These are phyloP conservation scores for Nakazawaea siamensis DNA, from an alignment of 805 yeast genomes.

Conservation along the genomic window DNA sequence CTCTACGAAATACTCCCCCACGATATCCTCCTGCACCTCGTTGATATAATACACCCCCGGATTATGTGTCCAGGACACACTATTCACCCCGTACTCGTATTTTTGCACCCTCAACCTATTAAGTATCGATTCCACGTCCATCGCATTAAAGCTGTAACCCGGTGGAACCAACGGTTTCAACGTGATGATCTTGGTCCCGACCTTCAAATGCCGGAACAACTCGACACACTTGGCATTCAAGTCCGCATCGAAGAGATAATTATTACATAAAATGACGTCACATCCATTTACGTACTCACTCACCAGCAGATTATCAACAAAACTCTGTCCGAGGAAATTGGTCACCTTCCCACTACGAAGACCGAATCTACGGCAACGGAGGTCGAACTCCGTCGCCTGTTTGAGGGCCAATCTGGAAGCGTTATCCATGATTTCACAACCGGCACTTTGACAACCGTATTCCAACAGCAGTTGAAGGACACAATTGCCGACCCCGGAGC, in stretches of 20 bases:
- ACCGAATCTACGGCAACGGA: slow-evolving; percentile 58
- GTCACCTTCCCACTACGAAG: slow-evolving; percentile 46
- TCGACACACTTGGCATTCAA: slow-evolving; percentile 62
- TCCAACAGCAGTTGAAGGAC: slow-evolving; percentile 84
- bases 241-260: slow-evolving; percentile 73
- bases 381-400: slow-evolving; percentile 51
- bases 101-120: slow-evolving; percentile 59
- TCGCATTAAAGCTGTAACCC: slow-evolving; percentile 55
- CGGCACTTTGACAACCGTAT: slow-evolving; percentile 76
- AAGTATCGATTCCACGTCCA: slow-evolving; percentile 46
- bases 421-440: slow-evolving; percentile 83
- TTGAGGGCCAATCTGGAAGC: slow-evolving; percentile 61
- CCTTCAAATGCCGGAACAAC: slow-evolving; percentile 52
- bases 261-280: slow-evolving; percentile 72
- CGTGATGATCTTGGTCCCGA: slow-evolving; percentile 74
- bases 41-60: slow-evolving; percentile 75
- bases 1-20: slow-evolving; percentile 23
- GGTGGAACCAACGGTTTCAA: slow-evolving; percentile 74
- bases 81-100: slow-evolving; percentile 53
- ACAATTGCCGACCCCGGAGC: slow-evolving; percentile 94
- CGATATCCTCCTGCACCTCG: slow-evolving; percentile 39
- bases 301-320: slow-evolving; percentile 58
- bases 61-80: slow-evolving; percentile 88
- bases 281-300: slow-evolving; percentile 45
- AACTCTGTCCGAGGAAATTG: slow-evolving; percentile 61